phyloP scores from a whole-genome alignment of 176 grass and related monocot genomes.

The Avena insularis region DNA sequence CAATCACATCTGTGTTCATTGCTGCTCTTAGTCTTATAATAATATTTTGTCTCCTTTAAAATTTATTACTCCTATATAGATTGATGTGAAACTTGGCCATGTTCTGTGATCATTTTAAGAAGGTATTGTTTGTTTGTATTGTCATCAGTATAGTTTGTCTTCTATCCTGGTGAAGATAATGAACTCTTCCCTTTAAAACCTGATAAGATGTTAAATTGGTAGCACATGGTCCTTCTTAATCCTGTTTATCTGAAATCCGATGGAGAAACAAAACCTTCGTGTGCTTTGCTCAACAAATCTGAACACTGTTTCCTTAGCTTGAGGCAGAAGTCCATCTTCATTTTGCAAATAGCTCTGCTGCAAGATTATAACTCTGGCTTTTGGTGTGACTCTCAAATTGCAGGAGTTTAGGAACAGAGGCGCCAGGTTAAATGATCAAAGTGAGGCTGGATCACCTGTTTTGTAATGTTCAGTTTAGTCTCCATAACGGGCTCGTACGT shows the following conservation, averaged over 20 bases:
- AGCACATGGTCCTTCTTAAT: not conserved
- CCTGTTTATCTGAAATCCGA: not conserved
- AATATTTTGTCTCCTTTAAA: not conserved
- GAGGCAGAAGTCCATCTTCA: not conserved
- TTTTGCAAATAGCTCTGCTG: not conserved
- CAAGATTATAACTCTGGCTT: not conserved
- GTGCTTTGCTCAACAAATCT: slow-evolving; percentile 15
- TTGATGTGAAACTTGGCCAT: not conserved
- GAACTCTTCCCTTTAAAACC: not conserved
- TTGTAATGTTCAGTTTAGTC: slow-evolving; percentile 34
- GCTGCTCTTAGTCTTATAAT: not conserved
- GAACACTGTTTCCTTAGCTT: not conserved
- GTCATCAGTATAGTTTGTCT: not conserved
- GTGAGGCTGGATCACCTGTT: not conserved
- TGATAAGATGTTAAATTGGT: not conserved
- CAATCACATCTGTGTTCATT: slow-evolving; percentile 12
- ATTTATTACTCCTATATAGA: not conserved
- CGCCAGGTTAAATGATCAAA: not conserved
- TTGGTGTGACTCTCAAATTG: slow-evolving; percentile 18
- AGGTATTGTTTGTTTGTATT: not conserved
- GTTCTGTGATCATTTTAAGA: not conserved
- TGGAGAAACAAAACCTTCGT: not conserved
- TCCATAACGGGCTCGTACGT: not conserved
- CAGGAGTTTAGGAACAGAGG: slow-evolving; percentile 34
- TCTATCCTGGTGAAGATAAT: not conserved